Evolutionary conservation across 768 basidiomycete species (phyloP).

Genomic region (Neoboletus subvelutipes): DNA sequence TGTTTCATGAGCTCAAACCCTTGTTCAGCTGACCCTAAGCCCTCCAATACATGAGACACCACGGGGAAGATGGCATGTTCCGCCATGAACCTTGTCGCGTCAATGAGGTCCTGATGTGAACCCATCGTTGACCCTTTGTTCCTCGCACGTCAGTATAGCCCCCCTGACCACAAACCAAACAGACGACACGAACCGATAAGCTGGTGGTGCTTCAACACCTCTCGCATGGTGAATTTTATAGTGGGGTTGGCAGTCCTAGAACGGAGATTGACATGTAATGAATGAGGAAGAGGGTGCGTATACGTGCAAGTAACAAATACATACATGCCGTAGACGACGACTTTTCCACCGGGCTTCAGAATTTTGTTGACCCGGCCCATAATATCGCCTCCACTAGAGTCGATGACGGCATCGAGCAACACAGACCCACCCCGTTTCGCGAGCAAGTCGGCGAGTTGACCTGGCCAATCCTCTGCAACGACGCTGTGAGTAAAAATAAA

Average conservation of each 20-base stretch:
- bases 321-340: slow-evolving; percentile 69
- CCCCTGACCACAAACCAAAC: slow-evolving; percentile 1
- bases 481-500: neutral
- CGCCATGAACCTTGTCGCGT: slow-evolving; percentile 68
- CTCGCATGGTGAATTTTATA: slow-evolving; percentile 72
- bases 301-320: neutral
- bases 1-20: slow-evolving; percentile 67
- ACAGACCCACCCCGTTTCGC: slow-evolving; percentile 26
- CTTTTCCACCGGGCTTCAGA: slow-evolving; percentile 55
- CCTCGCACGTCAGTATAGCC: slow-evolving; percentile 14
- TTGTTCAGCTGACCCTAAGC: slow-evolving; percentile 60
- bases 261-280: slow-evolving; percentile 14
- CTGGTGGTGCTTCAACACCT: slow-evolving; percentile 72
- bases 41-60: slow-evolving; percentile 68
- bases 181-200: slow-evolving; percentile 55
- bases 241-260: slow-evolving; percentile 60
- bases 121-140: slow-evolving; percentile 80
- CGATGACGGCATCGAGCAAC: slow-evolving; percentile 60
- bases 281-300: neutral
- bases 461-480: slow-evolving; percentile 50
- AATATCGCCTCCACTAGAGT: slow-evolving; percentile 70
- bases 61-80: slow-evolving; percentile 68
- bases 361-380: slow-evolving; percentile 46
- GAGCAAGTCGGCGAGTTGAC: slow-evolving; percentile 45
- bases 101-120: slow-evolving; percentile 67